These are phyloP conservation scores for Aspergillus brasiliensis DNA, from an alignment of 2,329 filamentous ascomycete species.

Conservation along the genomic window DNA sequence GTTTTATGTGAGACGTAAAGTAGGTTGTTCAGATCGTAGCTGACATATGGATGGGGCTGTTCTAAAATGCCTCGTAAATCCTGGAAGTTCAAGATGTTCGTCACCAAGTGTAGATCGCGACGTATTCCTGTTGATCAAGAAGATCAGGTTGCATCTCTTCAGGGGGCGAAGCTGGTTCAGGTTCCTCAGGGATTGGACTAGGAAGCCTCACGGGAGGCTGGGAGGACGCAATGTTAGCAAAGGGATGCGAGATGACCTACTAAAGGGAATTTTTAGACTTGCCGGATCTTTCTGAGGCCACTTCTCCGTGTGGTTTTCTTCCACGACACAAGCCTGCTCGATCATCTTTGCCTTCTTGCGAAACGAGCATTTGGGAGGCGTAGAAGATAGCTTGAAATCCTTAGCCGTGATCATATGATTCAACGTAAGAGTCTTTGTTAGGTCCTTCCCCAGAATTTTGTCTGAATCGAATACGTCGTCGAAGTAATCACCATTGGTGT, in stretches of 20 bases:
- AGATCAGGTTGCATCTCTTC: not conserved
- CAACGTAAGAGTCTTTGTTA: constrained; percentile 14
- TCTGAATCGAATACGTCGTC: constrained; percentile 20
- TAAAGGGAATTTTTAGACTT: not conserved
- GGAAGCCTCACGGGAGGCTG: not conserved
- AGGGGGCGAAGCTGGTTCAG: not conserved
- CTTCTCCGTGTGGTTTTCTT: not conserved
- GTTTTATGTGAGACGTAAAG: too few relatives aligned
- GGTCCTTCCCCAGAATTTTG: constrained; percentile 9
- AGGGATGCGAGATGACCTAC: not conserved
- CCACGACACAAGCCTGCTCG: not conserved
- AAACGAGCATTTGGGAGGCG: constrained; percentile 10
- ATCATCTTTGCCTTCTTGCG: constrained; percentile 10
- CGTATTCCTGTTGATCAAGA: not conserved
- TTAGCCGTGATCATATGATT: constrained; percentile 3
- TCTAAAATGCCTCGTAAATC: not conserved
- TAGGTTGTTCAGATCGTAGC: not conserved
- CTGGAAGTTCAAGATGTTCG: not conserved
- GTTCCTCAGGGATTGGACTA: not conserved
- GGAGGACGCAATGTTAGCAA: not conserved
- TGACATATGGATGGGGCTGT: not conserved
- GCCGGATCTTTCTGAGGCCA: constrained; percentile 5
- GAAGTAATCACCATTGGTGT: constrained; percentile 22
- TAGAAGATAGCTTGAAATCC: not conserved
- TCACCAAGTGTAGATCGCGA: not conserved